Percentiles rank a stretch among this genome's conserved stretches.
Conservation (phyloP, 2,329 filamentous ascomycete genomes). For the Hypoxylon sp. region DNA sequence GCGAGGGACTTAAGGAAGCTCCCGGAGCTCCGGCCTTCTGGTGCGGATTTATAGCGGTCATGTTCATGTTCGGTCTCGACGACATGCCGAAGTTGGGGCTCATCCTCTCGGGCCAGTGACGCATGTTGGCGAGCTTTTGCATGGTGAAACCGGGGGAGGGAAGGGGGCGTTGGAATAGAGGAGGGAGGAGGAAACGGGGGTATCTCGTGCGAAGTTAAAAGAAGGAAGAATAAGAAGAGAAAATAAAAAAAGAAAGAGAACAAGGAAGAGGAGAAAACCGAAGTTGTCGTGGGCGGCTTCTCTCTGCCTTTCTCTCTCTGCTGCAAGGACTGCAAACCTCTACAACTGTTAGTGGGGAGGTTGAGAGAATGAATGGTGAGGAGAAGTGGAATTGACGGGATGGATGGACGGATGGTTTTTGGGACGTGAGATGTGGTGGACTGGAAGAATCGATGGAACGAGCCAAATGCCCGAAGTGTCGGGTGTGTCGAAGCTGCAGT, state of each 20-base stretch:
- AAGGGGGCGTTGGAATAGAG: conserved; percentile 42
- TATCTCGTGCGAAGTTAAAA: conserved; percentile 39
- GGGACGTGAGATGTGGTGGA: conserved; percentile 47
- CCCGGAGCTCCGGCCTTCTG: conserved; percentile 68
- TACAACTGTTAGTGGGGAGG: conserved; percentile 48
- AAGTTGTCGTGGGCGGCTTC: conserved; percentile 46
- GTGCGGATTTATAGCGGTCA: conserved; percentile 70
- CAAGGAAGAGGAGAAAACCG: conserved; percentile 51
- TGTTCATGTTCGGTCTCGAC: conserved; percentile 68
- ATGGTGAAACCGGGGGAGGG: conserved; percentile 62
- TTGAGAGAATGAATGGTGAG: conserved; percentile 48
- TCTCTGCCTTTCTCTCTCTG: conserved; percentile 47
- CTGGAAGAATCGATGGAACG: conserved; percentile 47
- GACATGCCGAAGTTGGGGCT: conserved; percentile 77
- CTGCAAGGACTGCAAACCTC: conserved; percentile 46
- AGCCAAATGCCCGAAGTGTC: conserved; percentile 45
- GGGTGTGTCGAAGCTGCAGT: conserved; percentile 46
- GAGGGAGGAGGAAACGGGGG: conserved; percentile 45
- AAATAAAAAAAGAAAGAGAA: conserved; percentile 48
- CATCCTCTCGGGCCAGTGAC: conserved; percentile 80
- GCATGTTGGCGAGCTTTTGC: conserved; percentile 81
- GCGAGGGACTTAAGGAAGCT: conserved; percentile 74
- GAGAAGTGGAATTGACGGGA: conserved; percentile 50
- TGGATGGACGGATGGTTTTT: conserved; percentile 46
- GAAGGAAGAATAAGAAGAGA: conserved; percentile 48